Conservation (phyloP, 1,284 basidiomycete species). For the Sphaerobolus stellatus region DNA sequence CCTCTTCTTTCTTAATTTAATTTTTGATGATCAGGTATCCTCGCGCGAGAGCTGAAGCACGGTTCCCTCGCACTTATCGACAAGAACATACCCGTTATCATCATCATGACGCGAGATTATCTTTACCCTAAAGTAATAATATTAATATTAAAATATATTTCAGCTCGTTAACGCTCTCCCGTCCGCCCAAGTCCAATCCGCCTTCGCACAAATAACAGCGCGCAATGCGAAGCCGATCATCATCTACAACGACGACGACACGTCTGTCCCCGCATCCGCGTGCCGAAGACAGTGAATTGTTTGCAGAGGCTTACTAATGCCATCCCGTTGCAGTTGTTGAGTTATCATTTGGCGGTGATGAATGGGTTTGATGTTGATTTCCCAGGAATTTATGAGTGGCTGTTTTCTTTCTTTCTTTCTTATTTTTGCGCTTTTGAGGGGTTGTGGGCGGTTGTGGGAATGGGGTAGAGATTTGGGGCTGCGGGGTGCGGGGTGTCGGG, state of each 20-base stretch:
- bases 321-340: conserved; percentile 93
- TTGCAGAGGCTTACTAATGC: conserved; percentile 96
- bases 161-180: not conserved
- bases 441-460: no score
- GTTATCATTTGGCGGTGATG: conserved; percentile 94
- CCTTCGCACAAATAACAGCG: conserved; percentile 94
- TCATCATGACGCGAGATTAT: conserved; percentile 99
- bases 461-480: no score
- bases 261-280: conserved; percentile 81
- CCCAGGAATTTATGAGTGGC: conserved; percentile 85
- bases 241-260: conserved; percentile 93
- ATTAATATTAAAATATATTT: conserved; percentile 34
- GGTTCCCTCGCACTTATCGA: conserved; percentile 97
- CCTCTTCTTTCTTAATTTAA: conserved; percentile 78
- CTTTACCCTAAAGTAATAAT: conserved; percentile 80
- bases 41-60: conserved; percentile 98
- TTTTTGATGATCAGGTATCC: conserved; percentile 67
- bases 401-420: conserved; percentile 99
- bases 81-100: conserved; percentile 97
- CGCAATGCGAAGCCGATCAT: conserved; percentile 96
- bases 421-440: no score
- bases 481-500: no score
- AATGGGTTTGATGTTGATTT: conserved; percentile 99
- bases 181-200: conserved; percentile 69
- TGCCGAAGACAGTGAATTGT: conserved; percentile 93